Evolutionary conservation across 2,329 filamentous ascomycete genomes (phyloP), one percentile per base, ranked within the genome.

Genomic region (Aspergillus ustus): DNA sequence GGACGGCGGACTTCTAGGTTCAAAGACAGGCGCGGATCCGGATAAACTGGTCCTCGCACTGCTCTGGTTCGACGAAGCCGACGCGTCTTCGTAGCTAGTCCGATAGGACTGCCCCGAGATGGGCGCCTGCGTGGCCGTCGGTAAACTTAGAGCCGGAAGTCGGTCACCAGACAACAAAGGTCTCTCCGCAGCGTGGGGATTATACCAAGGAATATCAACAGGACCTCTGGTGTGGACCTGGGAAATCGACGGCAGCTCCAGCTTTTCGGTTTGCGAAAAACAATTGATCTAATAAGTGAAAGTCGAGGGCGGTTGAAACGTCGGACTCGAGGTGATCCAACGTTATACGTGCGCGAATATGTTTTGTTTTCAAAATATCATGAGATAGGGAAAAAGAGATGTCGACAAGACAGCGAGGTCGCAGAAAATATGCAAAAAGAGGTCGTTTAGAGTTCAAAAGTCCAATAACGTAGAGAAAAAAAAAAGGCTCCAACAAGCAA

Each of bases 171-270:
- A 90, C 79, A 87, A 81, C 75, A 87, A 78, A 72, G 84, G 82
- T 77, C 87, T 86, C 77, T 89, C 86, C 68, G 82, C 77, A 75
- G 86, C 85, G 80, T 89, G 85, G 75, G 84, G 82, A 80, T 88
- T 89, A 81, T 89, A 91, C 81, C 87, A 92, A 77, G 82, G 79
- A 69, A 85, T 83, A 80, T 93, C 89, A 80, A 86, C 84, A 75
- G 85, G 84, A 83, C 89, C 89, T 87, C 91, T 89, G 86, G 89
- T 87, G 81, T 91, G 89, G 83, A 91, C 87, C 83, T 91, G 89
- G 75, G 90, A 90, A 76, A 93, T 90, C 82, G 91, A 91, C 82
- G 91, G 91, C 80, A 93, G 88, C 91, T 93, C 92, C 92, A 96
- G 92, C 85, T 93, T 95, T 89, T 87, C 91, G 91, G 88, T 90